phyloP scores from a whole-genome alignment of 78 protist genomes.

The Carpediemonas membranifera region DNA sequence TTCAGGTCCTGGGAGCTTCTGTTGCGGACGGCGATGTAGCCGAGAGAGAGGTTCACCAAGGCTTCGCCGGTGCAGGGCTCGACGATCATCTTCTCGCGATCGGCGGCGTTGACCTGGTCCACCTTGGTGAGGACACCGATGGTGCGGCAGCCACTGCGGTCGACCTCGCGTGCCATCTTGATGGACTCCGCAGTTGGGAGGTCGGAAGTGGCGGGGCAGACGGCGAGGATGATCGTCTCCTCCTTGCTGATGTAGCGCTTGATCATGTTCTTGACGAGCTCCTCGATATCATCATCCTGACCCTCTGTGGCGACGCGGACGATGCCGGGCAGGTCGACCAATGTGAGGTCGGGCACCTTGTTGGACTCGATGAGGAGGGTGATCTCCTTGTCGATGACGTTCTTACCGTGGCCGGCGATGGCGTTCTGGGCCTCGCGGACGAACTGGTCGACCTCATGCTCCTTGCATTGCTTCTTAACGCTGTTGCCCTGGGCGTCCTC shows the following conservation, averaged over 20 bases:
- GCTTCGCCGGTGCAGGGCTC: background rate
- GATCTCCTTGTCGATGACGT: background rate
- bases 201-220: background rate
- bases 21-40: background rate
- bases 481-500: too few relatives aligned
- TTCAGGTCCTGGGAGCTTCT: background rate
- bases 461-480: too few relatives aligned
- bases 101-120: background rate
- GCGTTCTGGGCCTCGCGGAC: background rate
- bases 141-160: background rate
- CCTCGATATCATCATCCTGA: background rate
- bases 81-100: background rate
- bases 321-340: background rate
- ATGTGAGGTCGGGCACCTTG: background rate
- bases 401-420: background rate
- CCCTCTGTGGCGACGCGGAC: background rate
- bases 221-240: background rate
- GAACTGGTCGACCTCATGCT: background rate
- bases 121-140: background rate
- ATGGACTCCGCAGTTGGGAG: background rate
- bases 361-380: background rate
- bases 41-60: background rate
- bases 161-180: background rate
- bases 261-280: background rate
- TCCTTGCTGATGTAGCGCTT: background rate